phyloP scores from a whole-genome alignment of 106 monocot genomes.

The Dendrobium nobile region DNA sequence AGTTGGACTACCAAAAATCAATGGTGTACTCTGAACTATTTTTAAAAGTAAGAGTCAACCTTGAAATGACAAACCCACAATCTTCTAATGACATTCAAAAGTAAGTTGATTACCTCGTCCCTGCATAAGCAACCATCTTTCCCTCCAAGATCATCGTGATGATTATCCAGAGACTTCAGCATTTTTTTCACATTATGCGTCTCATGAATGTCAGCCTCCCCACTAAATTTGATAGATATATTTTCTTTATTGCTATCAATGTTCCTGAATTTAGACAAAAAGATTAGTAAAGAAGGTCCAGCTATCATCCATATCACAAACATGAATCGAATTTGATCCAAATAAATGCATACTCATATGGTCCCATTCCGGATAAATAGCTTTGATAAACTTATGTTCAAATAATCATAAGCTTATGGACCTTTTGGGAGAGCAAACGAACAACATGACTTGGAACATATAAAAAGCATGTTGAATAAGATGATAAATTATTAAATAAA shows the following conservation, averaged over 20 bases:
- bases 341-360: background rate
- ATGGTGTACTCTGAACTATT: background rate
- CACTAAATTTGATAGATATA: background rate
- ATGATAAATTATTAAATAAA: background rate
- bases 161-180: background rate
- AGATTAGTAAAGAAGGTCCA: background rate
- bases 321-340: background rate
- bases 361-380: background rate
- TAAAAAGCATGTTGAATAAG: background rate
- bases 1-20: background rate
- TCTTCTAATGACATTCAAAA: background rate
- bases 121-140: background rate
- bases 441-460: no score
- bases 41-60: background rate
- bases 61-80: slow-evolving; percentile 5
- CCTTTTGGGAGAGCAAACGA: background rate
- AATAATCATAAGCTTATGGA: background rate
- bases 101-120: slow-evolving; percentile 8
- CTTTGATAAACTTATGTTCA: background rate
- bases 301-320: background rate
- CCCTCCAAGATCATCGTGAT: background rate
- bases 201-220: slow-evolving; percentile 2
- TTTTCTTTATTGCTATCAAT: slow-evolving; percentile 4
- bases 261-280: background rate
- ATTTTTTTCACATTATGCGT: background rate